phyloP scores from a whole-genome alignment of 345 rosid species.

The Aethionema arabicum region DNA sequence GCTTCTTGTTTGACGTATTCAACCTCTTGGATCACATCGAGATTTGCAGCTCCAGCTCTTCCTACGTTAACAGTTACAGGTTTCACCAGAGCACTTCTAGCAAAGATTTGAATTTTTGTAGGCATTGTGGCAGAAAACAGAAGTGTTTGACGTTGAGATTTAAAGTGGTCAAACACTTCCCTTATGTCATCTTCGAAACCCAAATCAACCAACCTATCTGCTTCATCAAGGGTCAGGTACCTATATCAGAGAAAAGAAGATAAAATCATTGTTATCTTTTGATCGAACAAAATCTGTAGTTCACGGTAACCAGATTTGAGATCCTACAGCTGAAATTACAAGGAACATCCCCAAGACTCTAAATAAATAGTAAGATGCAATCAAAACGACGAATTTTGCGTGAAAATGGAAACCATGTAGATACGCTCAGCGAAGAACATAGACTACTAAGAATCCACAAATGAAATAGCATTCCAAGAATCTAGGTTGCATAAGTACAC shows the following conservation, averaged over 20 bases:
- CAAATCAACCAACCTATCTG: conserved; percentile 91
- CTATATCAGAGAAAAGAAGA: conserved; percentile 42
- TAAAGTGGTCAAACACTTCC: conserved; percentile 91
- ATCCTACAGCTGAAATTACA: conserved; percentile 2
- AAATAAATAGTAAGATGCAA: conserved; percentile 3
- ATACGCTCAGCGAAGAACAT: conserved; percentile 1
- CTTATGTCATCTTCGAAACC: conserved; percentile 98
- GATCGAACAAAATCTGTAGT: not conserved
- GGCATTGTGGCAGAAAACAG: conserved; percentile 97
- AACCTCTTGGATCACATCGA: conserved; percentile 94
- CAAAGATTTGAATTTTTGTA: conserved; percentile 85
- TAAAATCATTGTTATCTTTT: conserved; percentile 19
- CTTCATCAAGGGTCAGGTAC: conserved; percentile 92
- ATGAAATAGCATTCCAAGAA: not conserved
- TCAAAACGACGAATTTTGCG: not conserved
- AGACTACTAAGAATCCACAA: not conserved
- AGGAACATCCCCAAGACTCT: conserved; percentile 16
- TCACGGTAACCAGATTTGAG: not conserved
- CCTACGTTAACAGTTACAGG: conserved; percentile 89
- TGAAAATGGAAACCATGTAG: conserved; percentile 11
- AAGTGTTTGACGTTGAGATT: conserved; percentile 91
- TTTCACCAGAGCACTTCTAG: conserved; percentile 83
- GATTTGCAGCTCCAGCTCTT: conserved; percentile 97
- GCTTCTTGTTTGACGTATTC: conserved; percentile 97
- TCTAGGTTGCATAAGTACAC: not conserved